Evolutionary conservation across 140 eudicot species (phyloP), one percentile per base, ranked within the genome.

Genomic region (Anethum foeniculum): DNA sequence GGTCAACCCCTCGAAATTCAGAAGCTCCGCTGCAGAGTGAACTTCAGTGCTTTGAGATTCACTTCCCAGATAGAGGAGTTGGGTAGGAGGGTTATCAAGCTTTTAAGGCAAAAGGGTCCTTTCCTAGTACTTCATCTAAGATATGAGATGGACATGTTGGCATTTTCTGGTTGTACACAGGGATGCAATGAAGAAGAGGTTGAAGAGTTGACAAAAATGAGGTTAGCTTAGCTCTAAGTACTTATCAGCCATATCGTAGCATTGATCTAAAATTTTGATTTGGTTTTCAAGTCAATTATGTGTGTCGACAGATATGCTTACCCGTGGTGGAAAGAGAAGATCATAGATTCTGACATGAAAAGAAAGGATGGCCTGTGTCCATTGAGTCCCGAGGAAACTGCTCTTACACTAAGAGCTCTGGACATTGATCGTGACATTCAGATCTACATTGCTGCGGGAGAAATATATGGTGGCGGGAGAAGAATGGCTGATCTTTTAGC

Each of bases 131-230:
- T 80, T 80, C 77, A 80, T 68, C 90, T 90, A 72, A 84, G 93
- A 82, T 90, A 87, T 58, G 93, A 90, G 80, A 90, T 91, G 98
- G 98, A 94, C 76, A 94, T 94, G 98, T 80, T 94, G 54, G 98
- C 98, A 30, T 94, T 94, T 81, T 94, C 93, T 68, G 98, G 98
- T 49, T 94, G 98, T 81, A 91, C 93, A 11, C 97, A 94, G 84
- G 98, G 98, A 49, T 94, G 97, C 87, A 90, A 84, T 68, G 58
- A 62, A 13, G 97, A 90, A 77, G 98, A 94, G 86, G 91, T 90
- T 39, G 97, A 91, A 25, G 98, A 94, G 78, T 84, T 94, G 81
- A 90, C 97, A 13, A 85, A 90, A 87, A 91, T 94, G 98, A 87
- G 93, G 93, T 91, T 58, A n/a, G 25, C 67, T 58, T 83, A 79